Percentiles rank a stretch among this genome's conserved stretches.
phyloP scores from a whole-genome alignment of 2,329 filamentous ascomycete species.

The Bipolaris oryzae region DNA sequence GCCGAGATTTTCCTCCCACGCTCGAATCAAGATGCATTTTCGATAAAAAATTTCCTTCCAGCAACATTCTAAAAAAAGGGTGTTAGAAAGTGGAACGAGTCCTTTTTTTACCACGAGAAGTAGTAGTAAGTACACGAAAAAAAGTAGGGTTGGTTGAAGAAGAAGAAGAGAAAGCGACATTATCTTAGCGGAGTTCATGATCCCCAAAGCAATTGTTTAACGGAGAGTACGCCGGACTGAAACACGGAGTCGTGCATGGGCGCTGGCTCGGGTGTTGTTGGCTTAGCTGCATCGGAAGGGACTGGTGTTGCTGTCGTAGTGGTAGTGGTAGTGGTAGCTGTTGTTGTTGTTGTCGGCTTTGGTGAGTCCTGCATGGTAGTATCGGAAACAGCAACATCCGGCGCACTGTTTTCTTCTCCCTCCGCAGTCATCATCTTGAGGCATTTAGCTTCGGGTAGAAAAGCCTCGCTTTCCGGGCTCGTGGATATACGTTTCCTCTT shows the following conservation, averaged over 20 bases:
- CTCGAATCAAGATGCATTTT: no score
- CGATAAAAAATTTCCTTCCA: no score
- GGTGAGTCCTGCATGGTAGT: neutral
- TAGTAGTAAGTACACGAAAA: neutral
- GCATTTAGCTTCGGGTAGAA: neutral
- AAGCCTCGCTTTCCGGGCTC: neutral
- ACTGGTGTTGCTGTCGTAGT: neutral
- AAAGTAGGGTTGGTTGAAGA: neutral
- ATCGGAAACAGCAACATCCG: neutral
- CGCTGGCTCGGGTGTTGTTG: neutral
- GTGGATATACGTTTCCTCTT: conserved; percentile 2
- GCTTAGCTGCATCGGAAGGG: neutral
- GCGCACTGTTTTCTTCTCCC: neutral
- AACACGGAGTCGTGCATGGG: conserved; percentile 8
- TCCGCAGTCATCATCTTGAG: neutral
- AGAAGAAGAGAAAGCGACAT: neutral
- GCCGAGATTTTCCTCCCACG: no score
- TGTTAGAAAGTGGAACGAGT: no score
- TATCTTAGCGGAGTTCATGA: neutral
- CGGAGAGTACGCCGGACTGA: conserved; percentile 13
- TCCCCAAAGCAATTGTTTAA: conserved; percentile 14
- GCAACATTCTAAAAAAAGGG: no score
- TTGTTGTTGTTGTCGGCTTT: neutral
- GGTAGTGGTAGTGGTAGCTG: neutral
- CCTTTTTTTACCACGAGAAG: neutral